Conservation (phyloP, 345 rosid genomes). For the Microthlaspi erraticum region DNA sequence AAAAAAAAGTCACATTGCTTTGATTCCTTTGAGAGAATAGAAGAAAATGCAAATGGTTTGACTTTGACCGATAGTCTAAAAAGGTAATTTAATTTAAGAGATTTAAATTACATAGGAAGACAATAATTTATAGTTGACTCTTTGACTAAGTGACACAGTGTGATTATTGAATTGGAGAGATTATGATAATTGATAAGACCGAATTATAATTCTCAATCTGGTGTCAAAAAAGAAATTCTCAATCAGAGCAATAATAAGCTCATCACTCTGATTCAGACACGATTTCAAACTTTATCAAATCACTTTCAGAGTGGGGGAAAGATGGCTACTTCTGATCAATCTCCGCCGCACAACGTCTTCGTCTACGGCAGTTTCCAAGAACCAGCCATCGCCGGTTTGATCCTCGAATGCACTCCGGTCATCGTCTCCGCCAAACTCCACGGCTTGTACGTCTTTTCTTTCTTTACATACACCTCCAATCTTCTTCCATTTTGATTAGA, state of each 20-base stretch:
- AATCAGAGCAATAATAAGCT: not conserved
- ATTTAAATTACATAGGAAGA: too few relatives aligned
- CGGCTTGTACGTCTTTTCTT: conserved; percentile 53
- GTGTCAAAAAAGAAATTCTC: too few relatives aligned
- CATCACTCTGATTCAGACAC: not conserved
- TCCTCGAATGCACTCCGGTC: conserved; percentile 65
- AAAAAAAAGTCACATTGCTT: not conserved
- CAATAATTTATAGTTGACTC: too few relatives aligned
- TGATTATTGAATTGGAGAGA: too few relatives aligned
- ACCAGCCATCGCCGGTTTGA: conserved; percentile 68
- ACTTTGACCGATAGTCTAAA: not conserved
- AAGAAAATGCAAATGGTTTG: not conserved
- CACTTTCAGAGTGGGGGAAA: not conserved
- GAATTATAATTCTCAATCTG: not conserved
- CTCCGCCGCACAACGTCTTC: conserved; percentile 58
- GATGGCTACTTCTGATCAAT: conserved; percentile 21
- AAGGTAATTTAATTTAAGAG: too few relatives aligned
- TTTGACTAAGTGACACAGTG: too few relatives aligned
- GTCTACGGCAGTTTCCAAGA: conserved; percentile 87
- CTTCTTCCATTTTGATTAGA: not conserved
- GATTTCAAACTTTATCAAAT: not conserved
- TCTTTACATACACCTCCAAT: conserved; percentile 4
- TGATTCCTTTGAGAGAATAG: too few relatives aligned
- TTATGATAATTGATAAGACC: too few relatives aligned
- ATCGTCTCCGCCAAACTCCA: conserved; percentile 63